Percentiles rank a stretch among this genome's conserved stretches.
Conservation (phyloP, 202 grass and related monocot genomes). For the Carex arenaria region DNA sequence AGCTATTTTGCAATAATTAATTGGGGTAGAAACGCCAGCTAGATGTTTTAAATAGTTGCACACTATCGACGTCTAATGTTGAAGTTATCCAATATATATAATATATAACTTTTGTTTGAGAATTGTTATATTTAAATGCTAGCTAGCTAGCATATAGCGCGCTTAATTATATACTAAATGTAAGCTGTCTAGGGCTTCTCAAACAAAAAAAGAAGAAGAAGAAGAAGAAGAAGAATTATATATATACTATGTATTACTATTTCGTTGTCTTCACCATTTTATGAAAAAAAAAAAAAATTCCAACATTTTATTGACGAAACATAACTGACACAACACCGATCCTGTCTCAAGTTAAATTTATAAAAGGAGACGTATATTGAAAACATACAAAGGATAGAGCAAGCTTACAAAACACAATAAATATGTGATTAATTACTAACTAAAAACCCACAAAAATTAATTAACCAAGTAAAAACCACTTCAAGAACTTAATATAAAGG, state of each 20-base stretch:
- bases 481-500: neutral
- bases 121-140: no score
- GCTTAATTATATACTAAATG: no score
- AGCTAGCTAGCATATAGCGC: no score
- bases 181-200: no score
- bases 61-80: no score
- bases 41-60: no score
- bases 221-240: neutral
- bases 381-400: neutral
- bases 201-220: no score
- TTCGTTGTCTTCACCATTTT: neutral
- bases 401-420: neutral
- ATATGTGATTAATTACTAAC: neutral
- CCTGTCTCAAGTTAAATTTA: neutral
- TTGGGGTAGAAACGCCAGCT: no score
- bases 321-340: neutral
- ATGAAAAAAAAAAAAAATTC: neutral
- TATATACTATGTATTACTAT: neutral
- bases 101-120: no score
- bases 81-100: no score
- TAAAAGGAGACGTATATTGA: neutral
- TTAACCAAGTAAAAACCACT: slow-evolving; percentile 11
- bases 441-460: slow-evolving; percentile 8
- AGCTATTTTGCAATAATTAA: no score
- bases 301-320: neutral